phyloP scores from a whole-genome alignment of 2,329 filamentous ascomycete genomes.

The Alternaria ethzedia region DNA sequence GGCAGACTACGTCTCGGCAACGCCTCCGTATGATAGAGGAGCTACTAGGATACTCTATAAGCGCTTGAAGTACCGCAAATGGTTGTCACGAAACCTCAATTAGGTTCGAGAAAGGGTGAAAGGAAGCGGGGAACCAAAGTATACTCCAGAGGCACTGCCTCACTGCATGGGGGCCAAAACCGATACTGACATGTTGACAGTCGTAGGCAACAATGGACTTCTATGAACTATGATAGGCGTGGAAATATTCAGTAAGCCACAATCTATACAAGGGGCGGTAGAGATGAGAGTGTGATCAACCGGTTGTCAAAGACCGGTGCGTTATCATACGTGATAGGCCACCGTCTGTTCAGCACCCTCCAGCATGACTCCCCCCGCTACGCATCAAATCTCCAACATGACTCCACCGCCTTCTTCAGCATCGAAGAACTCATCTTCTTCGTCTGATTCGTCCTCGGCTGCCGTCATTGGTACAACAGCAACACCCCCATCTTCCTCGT shows the following conservation, averaged over 20 bases:
- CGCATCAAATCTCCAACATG: constrained; percentile 2
- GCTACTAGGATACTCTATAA: not conserved
- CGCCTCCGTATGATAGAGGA: not conserved
- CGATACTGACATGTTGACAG: not conserved
- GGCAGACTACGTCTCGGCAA: not conserved
- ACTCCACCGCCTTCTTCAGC: constrained; percentile 21
- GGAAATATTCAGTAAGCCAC: not conserved
- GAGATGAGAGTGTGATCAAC: not conserved
- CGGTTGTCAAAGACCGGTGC: not conserved
- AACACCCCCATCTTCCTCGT: constrained; percentile 13
- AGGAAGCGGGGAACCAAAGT: not conserved
- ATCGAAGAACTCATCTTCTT: constrained; percentile 25
- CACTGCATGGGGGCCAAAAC: not conserved
- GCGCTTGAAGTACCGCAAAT: not conserved
- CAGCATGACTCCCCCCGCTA: not conserved
- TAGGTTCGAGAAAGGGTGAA: not conserved
- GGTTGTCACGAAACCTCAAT: not conserved
- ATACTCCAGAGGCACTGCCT: not conserved
- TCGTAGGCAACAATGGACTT: not conserved
- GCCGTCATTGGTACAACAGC: not conserved
- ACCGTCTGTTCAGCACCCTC: not conserved
- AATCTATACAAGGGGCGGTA: not conserved
- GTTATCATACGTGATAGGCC: not conserved
- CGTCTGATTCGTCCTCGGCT: constrained; percentile 7
- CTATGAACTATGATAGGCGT: not conserved